phyloP scores from a whole-genome alignment of 1,139 yeast species.

The Suhomyces choctaworum region DNA sequence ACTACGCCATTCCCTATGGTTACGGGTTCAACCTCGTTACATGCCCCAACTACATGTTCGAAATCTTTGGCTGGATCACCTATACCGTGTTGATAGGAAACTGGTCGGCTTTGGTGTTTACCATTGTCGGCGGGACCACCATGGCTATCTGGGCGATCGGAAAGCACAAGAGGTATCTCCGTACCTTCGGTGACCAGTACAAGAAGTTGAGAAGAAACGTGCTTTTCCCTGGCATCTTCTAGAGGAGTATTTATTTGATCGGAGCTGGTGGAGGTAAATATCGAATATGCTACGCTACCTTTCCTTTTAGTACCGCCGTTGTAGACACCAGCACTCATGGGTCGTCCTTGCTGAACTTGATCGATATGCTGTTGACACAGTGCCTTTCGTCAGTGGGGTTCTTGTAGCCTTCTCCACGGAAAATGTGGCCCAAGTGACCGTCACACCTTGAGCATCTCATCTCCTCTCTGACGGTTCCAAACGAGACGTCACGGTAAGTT shows the following conservation, averaged over 20 bases:
- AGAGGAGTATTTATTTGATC: neutral
- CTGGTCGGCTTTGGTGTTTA: slow-evolving; percentile 72
- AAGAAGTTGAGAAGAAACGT: slow-evolving; percentile 68
- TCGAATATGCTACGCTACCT: no score
- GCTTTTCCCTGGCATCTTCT: slow-evolving; percentile 54
- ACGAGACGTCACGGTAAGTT: slow-evolving; percentile 56
- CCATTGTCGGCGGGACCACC: slow-evolving; percentile 69
- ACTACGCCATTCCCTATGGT: slow-evolving; percentile 46
- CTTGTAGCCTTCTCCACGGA: slow-evolving; percentile 88
- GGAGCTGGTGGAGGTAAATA: neutral
- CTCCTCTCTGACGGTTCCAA: slow-evolving; percentile 83
- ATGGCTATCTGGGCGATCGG: slow-evolving; percentile 80
- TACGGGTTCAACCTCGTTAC: slow-evolving; percentile 50
- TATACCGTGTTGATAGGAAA: slow-evolving; percentile 74
- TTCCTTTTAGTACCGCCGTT: slow-evolving; percentile 3
- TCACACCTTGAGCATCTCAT: slow-evolving; percentile 88
- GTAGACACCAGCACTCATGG: neutral
- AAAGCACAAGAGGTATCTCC: slow-evolving; percentile 66
- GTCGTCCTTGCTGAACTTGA: slow-evolving; percentile 54
- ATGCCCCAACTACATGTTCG: slow-evolving; percentile 90
- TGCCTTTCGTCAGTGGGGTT: slow-evolving; percentile 93
- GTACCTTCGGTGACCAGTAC: slow-evolving; percentile 72
- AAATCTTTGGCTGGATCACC: slow-evolving; percentile 70
- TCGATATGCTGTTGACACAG: slow-evolving; percentile 85
- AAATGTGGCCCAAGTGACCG: slow-evolving; percentile 93